Evolutionary conservation across 148 eudicot genomes (phyloP).

Genomic region (Arctostaphylos glauca): DNA sequence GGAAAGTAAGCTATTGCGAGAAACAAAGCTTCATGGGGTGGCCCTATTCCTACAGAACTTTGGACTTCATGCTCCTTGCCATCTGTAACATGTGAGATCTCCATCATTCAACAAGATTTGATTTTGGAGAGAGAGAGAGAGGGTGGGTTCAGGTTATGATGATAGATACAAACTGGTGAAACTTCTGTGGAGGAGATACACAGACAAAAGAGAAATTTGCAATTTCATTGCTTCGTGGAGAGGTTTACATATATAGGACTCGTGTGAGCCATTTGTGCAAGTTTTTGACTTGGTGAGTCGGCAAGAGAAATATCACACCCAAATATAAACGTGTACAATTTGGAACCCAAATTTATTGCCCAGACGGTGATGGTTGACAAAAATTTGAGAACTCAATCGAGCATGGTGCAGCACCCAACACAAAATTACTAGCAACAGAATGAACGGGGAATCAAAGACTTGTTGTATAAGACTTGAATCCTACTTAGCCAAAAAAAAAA

Average conservation of each 20-base stretch:
- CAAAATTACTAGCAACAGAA: too few relatives aligned
- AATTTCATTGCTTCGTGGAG: not conserved
- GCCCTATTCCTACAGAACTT: not conserved
- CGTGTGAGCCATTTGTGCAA: not conserved
- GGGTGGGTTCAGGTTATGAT: not conserved
- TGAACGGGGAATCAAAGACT: too few relatives aligned
- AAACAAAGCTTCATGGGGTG: constrained; percentile 63
- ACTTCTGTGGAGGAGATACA: not conserved
- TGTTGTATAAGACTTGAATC: too few relatives aligned
- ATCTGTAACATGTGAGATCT: not conserved
- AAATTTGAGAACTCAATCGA: too few relatives aligned
- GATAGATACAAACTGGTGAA: not conserved
- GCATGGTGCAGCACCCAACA: too few relatives aligned
- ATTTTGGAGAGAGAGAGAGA: constrained; percentile 2
- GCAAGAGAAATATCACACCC: not conserved
- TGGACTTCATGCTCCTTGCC: constrained; percentile 8
- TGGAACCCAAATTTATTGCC: too few relatives aligned
- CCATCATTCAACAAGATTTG: not conserved
- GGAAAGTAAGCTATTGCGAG: constrained; percentile 67
- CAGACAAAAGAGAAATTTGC: not conserved
- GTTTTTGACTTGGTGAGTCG: not conserved
- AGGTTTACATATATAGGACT: not conserved
- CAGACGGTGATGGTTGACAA: too few relatives aligned
- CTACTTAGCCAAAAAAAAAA: too few relatives aligned
- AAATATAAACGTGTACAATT: too few relatives aligned